phyloP scores from a whole-genome alignment of 208 protist genomes.

The Acanthamoeba castellanii region DNA sequence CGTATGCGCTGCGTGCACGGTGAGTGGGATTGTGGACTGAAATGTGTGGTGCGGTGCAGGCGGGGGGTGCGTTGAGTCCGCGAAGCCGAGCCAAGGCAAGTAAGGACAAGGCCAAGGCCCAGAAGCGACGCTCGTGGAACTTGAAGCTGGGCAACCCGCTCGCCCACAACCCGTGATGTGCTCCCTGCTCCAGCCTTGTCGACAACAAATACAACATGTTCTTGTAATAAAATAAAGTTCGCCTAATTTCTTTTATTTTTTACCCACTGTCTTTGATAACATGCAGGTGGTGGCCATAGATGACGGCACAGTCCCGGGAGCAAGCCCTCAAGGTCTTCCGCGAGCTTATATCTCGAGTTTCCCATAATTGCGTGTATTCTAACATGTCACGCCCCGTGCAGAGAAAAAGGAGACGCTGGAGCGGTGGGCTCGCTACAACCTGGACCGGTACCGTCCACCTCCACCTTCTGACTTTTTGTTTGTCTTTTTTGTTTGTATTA shows the following conservation, averaged over 20 bases:
- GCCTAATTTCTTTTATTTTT: too few relatives aligned
- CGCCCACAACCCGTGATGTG: conserved; percentile 1
- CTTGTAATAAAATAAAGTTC: too few relatives aligned
- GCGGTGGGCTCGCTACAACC: conserved; percentile 31
- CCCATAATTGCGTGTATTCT: too few relatives aligned
- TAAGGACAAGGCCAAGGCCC: conserved; percentile 4
- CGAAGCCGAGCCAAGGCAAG: background rate
- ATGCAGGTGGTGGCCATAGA: background rate
- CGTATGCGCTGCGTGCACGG: too few relatives aligned
- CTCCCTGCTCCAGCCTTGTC: background rate
- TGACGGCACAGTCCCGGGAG: background rate
- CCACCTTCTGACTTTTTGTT: background rate
- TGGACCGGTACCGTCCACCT: conserved; percentile 10
- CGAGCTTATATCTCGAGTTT: too few relatives aligned
- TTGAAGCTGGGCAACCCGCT: background rate
- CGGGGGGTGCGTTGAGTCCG: background rate
- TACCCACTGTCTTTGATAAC: too few relatives aligned
- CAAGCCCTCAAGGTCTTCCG: background rate
- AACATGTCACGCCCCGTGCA: background rate
- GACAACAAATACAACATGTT: too few relatives aligned
- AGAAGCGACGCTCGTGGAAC: conserved; percentile 47
- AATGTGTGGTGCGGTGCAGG: background rate
- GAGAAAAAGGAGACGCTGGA: conserved; percentile 30
- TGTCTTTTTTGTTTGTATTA: background rate
- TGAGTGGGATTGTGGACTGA: too few relatives aligned